These are phyloP conservation scores for Ochetophila trinervis DNA, from an alignment of 306 rosid species.

Conservation along the genomic window DNA sequence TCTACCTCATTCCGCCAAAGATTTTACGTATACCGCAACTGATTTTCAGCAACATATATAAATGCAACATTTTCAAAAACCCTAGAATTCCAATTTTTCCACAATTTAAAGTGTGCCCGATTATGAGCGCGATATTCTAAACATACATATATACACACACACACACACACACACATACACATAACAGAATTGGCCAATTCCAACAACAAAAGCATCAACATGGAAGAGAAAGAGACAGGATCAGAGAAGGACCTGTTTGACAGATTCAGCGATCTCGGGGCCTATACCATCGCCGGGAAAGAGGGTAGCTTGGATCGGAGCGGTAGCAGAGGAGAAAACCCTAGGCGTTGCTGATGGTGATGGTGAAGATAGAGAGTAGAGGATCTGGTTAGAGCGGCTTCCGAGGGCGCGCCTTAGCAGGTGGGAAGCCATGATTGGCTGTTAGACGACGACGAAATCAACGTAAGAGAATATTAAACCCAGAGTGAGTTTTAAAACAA, in stretches of 20 bases:
- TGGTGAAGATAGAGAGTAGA: constrained; percentile 23
- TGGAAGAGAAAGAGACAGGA: not conserved
- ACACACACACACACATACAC: not conserved
- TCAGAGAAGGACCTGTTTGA: constrained; percentile 61
- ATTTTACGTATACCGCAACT: too few relatives aligned
- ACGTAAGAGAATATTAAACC: not conserved
- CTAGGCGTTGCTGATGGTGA: constrained; percentile 19
- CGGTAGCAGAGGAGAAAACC: constrained; percentile 57
- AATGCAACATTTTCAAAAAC: constrained; percentile 2
- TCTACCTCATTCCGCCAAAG: too few relatives aligned
- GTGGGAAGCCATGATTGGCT: constrained; percentile 58
- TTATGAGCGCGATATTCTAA: too few relatives aligned
- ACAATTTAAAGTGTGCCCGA: not conserved
- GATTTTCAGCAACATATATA: not conserved
- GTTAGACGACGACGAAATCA: not conserved
- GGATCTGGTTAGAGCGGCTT: constrained; percentile 39
- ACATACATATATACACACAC: not conserved
- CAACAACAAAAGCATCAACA: too few relatives aligned
- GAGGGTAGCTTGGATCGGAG: constrained; percentile 86
- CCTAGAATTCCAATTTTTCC: constrained; percentile 7
- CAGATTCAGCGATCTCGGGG: constrained; percentile 94
- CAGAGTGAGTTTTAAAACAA: not conserved
- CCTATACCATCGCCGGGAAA: constrained; percentile 99
- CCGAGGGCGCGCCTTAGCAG: constrained; percentile 66
- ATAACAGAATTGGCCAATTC: not conserved